phyloP scores from a whole-genome alignment of 345 rosid species.

The Dipteronia sinensis region DNA sequence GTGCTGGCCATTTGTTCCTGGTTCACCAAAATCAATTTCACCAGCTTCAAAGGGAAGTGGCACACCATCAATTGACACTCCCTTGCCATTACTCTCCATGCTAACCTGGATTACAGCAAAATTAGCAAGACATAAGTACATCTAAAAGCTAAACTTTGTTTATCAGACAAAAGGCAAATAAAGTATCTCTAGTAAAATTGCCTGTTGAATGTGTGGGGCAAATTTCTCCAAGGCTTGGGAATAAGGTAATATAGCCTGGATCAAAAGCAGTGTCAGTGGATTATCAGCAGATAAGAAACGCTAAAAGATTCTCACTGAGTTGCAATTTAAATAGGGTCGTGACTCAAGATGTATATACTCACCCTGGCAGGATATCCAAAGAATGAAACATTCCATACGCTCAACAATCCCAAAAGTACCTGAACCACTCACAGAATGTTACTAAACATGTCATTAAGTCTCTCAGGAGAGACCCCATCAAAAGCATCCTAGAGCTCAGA shows the following conservation, averaged over 20 bases:
- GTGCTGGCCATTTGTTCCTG: conserved; percentile 98
- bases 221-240: conserved; percentile 94
- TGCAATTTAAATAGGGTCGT: conserved; percentile 12
- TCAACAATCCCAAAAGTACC: conserved; percentile 88
- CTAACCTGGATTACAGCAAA: conserved; percentile 62
- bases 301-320: conserved; percentile 11
- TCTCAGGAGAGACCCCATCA: not conserved
- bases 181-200: conserved; percentile 26
- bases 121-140: conserved; percentile 14
- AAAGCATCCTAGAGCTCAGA: not conserved
- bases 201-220: conserved; percentile 98
- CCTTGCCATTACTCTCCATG: conserved; percentile 99
- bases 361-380: conserved; percentile 95
- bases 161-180: not conserved
- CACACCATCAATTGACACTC: conserved; percentile 88
- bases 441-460: not conserved
- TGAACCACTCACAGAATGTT: conserved; percentile 33
- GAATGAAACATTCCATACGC: conserved; percentile 93
- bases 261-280: conserved; percentile 20
- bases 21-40: conserved; percentile 98
- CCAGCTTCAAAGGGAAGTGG: conserved; percentile 89
- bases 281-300: not conserved
- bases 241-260: conserved; percentile 93
- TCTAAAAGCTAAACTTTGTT: not conserved
- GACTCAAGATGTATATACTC: conserved; percentile 27